These are phyloP conservation scores for Globisporangium perplexum DNA, from an alignment of 352 stramenopile genomes.

Conservation along the genomic window DNA sequence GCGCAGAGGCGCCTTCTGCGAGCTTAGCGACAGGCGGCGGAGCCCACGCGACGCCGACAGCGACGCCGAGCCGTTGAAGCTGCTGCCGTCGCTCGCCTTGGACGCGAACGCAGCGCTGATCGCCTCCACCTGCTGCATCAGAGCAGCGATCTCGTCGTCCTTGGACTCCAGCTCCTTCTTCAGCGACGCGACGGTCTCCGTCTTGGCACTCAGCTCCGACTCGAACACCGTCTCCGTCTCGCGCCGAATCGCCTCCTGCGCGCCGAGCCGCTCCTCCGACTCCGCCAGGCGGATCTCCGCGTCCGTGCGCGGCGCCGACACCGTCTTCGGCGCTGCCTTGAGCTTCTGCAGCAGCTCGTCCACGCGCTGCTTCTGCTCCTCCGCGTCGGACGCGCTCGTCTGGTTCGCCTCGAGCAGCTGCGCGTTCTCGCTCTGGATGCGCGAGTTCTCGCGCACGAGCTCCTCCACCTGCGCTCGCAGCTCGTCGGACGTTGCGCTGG, in stretches of 20 bases:
- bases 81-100: conserved; percentile 3
- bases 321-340: conserved; percentile 16
- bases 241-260: conserved; percentile 42
- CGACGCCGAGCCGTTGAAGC: conserved; percentile 6
- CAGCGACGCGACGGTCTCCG: conserved; percentile 32
- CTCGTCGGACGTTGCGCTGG: conserved; percentile 22
- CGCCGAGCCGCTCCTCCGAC: conserved; percentile 27
- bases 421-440: conserved; percentile 52
- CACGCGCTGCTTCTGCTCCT: conserved; percentile 21
- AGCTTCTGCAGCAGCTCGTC: conserved; percentile 8
- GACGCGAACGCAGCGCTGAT: conserved; percentile 18
- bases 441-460: conserved; percentile 48
- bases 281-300: conserved; percentile 29
- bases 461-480: conserved; percentile 53
- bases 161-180: conserved; percentile 21
- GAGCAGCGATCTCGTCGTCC: conserved; percentile 8
- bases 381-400: conserved; percentile 26
- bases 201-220: conserved; percentile 28
- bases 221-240: conserved; percentile 47
- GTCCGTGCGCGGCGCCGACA: conserved; percentile 17
- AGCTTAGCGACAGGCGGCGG: conserved; percentile 4
- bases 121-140: conserved; percentile 12
- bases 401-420: conserved; percentile 27
- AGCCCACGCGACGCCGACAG: conserved; percentile 8
- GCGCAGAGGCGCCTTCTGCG: not conserved